Evolutionary conservation across 2,329 filamentous ascomycete species (phyloP), one percentile per base, ranked within the genome.

Genomic region (Basipetospora chlamydospora): DNA sequence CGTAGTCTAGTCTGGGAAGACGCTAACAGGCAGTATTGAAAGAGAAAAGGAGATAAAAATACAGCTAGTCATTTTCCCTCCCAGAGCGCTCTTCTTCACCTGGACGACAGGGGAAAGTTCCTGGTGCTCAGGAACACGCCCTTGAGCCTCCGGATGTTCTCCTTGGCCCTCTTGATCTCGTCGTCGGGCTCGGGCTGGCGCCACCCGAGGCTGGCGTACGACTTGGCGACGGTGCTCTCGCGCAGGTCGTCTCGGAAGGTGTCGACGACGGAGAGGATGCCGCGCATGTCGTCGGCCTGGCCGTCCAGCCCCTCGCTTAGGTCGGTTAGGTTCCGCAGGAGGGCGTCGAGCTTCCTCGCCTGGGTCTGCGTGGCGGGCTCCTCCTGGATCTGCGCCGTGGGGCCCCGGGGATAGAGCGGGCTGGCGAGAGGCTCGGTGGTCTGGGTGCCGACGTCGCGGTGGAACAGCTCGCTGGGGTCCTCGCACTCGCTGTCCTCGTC

Each of bases 371-470:
- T 29, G 37, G 50, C 28, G 33, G 54, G 43, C 47, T 58, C 37
- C 30, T 4, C 40, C 18, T 33, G 32, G 10, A 34, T 41, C 13
- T 22, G 18, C 13, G 29, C 11, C 2, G 22, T 23, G 22, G 22
- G 22, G 11, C 22, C 22, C 22, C 22, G 22, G 22, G 22, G 35
- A 6, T 38, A 35, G 33, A 39, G 23, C 10, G 36, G 32, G 15
- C 44, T 37, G 7, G 46, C 41, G 11, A 42, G 41, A 31, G 12
- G 37, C 3, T 15, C 35, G n/a, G 39, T 11, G 0, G 83, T 90
- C 55, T 90, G 83, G 1, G 82, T 81, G 43, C 80, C 81, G 41
- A 84, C 70, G 50, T 90, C 83, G 31, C 81, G 73, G 54, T 87
- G 81, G 57, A 84, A 90, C 42, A 87, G 70, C 54, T 88, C 82